phyloP scores from a whole-genome alignment of 352 stramenopile genomes.

The Saprolegnia diclina region DNA sequence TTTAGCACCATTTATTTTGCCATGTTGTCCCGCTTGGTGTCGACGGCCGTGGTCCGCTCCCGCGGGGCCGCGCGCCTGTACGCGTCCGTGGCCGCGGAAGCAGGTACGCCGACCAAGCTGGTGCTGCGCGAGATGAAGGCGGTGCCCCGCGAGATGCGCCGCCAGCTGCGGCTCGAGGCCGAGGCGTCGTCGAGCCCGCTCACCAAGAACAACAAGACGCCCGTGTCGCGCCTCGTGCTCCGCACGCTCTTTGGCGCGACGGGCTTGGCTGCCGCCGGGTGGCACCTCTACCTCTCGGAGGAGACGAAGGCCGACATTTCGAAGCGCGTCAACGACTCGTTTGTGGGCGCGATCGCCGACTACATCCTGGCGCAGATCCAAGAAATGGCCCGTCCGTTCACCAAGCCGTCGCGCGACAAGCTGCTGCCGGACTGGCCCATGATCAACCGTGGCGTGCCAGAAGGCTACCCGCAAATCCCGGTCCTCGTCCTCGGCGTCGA shows the following conservation, averaged over 20 bases:
- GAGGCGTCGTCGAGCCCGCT: slow-evolving; percentile 31
- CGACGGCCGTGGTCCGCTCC: not conserved
- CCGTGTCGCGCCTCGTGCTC: slow-evolving; percentile 65
- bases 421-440: slow-evolving; percentile 83
- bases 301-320: slow-evolving; percentile 40
- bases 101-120: not conserved
- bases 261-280: slow-evolving; percentile 56
- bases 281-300: slow-evolving; percentile 72
- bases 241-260: slow-evolving; percentile 55
- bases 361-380: slow-evolving; percentile 55
- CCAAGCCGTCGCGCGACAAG: slow-evolving; percentile 72
- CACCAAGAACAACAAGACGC: slow-evolving; percentile 60
- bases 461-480: slow-evolving; percentile 66
- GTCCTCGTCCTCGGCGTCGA: slow-evolving; percentile 82
- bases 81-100: not conserved
- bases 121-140: slow-evolving; percentile 35
- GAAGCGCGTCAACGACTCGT: slow-evolving; percentile 46
- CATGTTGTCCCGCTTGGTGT: slow-evolving; percentile 3
- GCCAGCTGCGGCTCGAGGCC: slow-evolving; percentile 38
- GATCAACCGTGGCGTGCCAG: slow-evolving; percentile 48
- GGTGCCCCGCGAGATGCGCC: slow-evolving; percentile 55
- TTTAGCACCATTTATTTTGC: slow-evolving; percentile 15
- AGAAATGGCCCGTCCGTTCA: slow-evolving; percentile 68
- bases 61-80: not conserved
- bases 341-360: slow-evolving; percentile 59